Evolutionary conservation across 768 basidiomycete genomes (phyloP).

Genomic region (Lactarius quietus): DNA sequence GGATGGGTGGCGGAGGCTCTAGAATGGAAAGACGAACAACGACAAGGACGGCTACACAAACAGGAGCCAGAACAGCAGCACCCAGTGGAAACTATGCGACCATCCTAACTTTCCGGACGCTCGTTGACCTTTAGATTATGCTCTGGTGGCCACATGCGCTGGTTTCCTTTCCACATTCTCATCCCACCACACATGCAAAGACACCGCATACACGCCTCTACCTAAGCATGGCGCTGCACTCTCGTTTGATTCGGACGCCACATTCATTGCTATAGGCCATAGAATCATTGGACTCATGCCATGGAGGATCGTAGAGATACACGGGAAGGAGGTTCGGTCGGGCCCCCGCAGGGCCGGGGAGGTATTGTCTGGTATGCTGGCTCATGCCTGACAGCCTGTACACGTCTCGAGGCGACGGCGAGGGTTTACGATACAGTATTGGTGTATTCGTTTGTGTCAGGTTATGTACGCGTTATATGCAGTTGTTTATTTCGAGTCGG

Average conservation of each 20-base stretch:
- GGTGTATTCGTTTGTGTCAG: background rate
- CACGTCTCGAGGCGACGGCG: background rate
- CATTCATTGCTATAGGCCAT: background rate
- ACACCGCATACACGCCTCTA: conserved; percentile 5
- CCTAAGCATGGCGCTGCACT: conserved; percentile 1
- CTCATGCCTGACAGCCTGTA: background rate
- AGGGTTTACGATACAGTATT: background rate
- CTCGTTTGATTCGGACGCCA: conserved; percentile 2
- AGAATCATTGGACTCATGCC: conserved; percentile 2
- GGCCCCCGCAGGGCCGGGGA: conserved; percentile 6
- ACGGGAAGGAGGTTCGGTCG: conserved; percentile 7
- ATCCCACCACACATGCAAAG: conserved; percentile 2
- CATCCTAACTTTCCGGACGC: conserved; percentile 1
- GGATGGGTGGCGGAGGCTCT: conserved; percentile 68
- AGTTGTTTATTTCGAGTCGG: background rate
- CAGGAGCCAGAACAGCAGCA: conserved; percentile 16
- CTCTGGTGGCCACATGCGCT: background rate
- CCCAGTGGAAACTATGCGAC: conserved; percentile 18
- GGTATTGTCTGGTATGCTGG: conserved; percentile 12
- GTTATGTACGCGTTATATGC: conserved; percentile 18
- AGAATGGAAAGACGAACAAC: conserved; percentile 29
- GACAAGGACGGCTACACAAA: conserved; percentile 8
- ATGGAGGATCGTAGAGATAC: conserved; percentile 3
- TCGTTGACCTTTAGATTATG: background rate
- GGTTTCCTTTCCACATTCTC: conserved; percentile 10